Base-by-base conservation (phyloP, 768 basidiomycete genomes). In the Harrya chromipes region DNA sequence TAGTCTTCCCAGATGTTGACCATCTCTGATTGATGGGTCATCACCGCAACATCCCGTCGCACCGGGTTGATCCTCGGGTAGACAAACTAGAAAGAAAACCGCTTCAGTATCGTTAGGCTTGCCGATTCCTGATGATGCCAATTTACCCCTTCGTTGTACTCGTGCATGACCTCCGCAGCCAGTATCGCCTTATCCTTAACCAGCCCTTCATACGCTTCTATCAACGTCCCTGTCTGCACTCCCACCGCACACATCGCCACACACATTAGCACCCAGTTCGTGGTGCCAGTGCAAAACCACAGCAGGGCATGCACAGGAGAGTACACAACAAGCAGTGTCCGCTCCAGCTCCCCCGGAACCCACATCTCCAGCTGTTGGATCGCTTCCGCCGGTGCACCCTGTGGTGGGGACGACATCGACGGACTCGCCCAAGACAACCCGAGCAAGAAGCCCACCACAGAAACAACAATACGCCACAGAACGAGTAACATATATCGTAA, bases 21-120 rank as follows among this genome's bases (percentile, higher is more conserved):
- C 54, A 89, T 76, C 73, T 93, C 90, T 1, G 86, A 80, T 61
- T 93, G 76, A 65, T 90, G 83, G 3, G 90, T 93, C 89, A 90
- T 90, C 23, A 90, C 85, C 4, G 85, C 83, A 1, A 81, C 88
- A 55, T 93, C 90, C 50, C 74, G 80, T 26, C 86, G 80, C 19
- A 92, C 73, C 7, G 85, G 85, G 59, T 87, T 84, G 52, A 90
- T 67, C 52, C 84, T 80, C n/a, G 90, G 91, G 57, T 86, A 81
- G 4, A 93, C 90, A 63, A 90, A 93, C 89, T 93, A 48, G 21
- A 12, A 31, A 20, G 4, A 29, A n/a, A 16, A 31, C 12, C 17
- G n/a, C 6, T 6, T 56, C 39, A 58, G 43, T 16, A 1, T 9
- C 16, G 1, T 2, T 41, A 33, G 14, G 33, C 19, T 16, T 23